phyloP scores from a whole-genome alignment of 2,329 filamentous ascomycete species.

The Coniochaeta sp. region DNA sequence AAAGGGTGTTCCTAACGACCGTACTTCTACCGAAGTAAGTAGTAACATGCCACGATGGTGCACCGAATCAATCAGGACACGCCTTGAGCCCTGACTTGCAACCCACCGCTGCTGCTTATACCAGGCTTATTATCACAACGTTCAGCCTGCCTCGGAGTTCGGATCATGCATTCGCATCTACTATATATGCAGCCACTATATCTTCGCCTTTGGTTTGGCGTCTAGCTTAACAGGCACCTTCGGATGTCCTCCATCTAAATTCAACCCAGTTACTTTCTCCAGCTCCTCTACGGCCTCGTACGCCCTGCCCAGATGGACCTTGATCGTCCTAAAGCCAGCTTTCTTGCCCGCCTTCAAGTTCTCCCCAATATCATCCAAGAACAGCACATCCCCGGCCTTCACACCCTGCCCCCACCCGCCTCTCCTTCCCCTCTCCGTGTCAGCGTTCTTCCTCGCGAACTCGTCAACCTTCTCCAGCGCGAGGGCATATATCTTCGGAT shows the following conservation, averaged over 20 bases:
- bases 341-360: constrained; percentile 76
- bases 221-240: constrained; percentile 36
- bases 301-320: constrained; percentile 70
- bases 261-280: constrained; percentile 65
- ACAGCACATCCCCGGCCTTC: constrained; percentile 62
- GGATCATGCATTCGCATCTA: background rate
- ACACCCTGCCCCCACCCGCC: constrained; percentile 45
- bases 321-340: constrained; percentile 74
- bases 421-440: constrained; percentile 26
- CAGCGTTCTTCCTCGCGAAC: constrained; percentile 46
- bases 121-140: too few species aligned
- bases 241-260: constrained; percentile 48
- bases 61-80: too few species aligned
- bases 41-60: too few species aligned
- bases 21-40: too few species aligned
- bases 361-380: constrained; percentile 90
- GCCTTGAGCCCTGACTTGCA: too few species aligned
- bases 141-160: too few species aligned
- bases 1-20: too few species aligned
- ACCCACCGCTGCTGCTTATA: too few species aligned
- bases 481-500: constrained; percentile 70
- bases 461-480: constrained; percentile 61
- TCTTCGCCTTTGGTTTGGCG: constrained; percentile 27
- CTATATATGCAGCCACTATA: constrained; percentile 20
- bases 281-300: constrained; percentile 77